Evolutionary conservation across 352 stramenopile species (phyloP).

Genomic region (Globisporangium apiculatum): DNA sequence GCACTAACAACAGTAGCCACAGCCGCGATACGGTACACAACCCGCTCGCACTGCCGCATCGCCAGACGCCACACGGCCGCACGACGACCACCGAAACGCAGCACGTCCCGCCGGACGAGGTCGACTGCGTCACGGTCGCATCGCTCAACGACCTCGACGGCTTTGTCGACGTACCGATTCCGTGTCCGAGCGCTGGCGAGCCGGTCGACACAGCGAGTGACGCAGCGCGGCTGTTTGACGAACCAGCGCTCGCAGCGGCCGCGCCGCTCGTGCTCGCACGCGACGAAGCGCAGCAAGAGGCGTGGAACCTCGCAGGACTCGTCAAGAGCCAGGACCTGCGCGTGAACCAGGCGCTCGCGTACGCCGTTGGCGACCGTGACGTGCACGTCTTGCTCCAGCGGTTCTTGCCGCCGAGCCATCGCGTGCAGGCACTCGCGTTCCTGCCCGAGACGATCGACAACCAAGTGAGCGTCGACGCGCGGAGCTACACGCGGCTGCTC

Average conservation of each 20-base stretch:
- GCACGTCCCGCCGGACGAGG: conserved; percentile 28
- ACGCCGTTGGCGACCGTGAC: conserved; percentile 52
- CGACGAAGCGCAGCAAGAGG: conserved; percentile 72
- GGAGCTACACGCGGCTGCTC: conserved; percentile 71
- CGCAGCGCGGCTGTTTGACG: conserved; percentile 45
- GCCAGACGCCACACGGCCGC: not conserved
- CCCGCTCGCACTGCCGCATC: not conserved
- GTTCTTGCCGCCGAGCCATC: conserved; percentile 70
- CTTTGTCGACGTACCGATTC: conserved; percentile 56
- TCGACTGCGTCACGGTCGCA: conserved; percentile 34
- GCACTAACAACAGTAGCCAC: not conserved
- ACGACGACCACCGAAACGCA: conserved; percentile 2
- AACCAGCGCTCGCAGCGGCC: conserved; percentile 27
- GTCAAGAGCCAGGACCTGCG: conserved; percentile 71
- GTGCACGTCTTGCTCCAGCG: conserved; percentile 66
- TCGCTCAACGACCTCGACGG: conserved; percentile 26
- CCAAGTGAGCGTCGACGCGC: conserved; percentile 57
- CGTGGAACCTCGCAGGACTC: conserved; percentile 61
- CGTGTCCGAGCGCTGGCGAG: conserved; percentile 47
- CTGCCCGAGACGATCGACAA: conserved; percentile 82
- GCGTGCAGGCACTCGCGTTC: conserved; percentile 61
- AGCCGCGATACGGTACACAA: not conserved
- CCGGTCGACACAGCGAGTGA: conserved; percentile 31
- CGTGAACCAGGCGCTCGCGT: conserved; percentile 75
- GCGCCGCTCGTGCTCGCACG: conserved; percentile 52